phyloP scores from a whole-genome alignment of 768 basidiomycete genomes.

The Aureoboletus auriporus region DNA sequence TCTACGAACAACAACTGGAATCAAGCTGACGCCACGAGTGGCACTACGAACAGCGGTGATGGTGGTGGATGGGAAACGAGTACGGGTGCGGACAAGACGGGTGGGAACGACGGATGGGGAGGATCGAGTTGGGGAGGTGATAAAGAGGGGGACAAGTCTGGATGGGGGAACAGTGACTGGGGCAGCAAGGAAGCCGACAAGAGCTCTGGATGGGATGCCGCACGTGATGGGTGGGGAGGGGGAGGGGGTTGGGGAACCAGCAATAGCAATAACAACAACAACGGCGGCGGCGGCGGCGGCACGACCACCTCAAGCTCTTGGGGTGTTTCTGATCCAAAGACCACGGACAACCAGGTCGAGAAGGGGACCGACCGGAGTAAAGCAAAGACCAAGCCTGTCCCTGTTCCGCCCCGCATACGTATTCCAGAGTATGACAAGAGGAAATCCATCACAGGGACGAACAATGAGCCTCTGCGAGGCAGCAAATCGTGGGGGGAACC shows the following conservation, averaged over 20 bases:
- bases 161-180: neutral
- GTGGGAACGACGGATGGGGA: neutral
- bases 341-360: conserved; percentile 3
- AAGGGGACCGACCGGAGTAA: conserved; percentile 4
- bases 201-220: neutral
- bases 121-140: neutral
- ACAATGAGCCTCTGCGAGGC: conserved; percentile 14
- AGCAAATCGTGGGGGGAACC: conserved; percentile 14
- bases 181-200: conserved; percentile 2
- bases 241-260: no score
- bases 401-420: conserved; percentile 24
- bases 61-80: no score
- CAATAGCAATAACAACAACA: neutral
- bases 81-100: neutral
- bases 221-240: no score
- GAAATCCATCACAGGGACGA: conserved; percentile 19
- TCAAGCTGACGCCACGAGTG: neutral
- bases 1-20: neutral
- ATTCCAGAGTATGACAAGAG: conserved; percentile 16
- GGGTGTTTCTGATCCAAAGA: conserved; percentile 8
- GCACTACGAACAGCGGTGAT: neutral
- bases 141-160: neutral
- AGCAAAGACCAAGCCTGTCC: conserved; percentile 8
- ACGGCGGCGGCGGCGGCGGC: conserved; percentile 1
- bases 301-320: neutral